Base-by-base conservation (phyloP, 306 rosid genomes). In the Sesbania bispinosa region DNA sequence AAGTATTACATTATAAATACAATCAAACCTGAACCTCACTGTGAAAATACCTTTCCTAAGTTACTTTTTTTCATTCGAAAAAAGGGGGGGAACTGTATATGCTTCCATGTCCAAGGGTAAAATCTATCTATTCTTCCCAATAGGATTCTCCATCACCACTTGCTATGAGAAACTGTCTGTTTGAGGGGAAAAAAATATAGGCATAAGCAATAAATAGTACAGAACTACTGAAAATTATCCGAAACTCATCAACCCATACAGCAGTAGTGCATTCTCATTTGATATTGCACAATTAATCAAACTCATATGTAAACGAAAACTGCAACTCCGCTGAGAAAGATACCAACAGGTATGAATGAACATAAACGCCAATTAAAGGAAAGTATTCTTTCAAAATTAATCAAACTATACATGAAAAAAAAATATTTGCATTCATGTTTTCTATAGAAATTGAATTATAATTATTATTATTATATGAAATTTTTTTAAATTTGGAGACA, bases 111-210 rank as follows among this genome's bases (percentile, higher is more conserved):
- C 78, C 78, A 68, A 63, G 74, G 39, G 42, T 69, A 68, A 73
- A 82, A 55, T 48, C 71, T 82, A 74, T 41, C 74, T 77, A 69
- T 30, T 45, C 74, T 69, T 67, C 60, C 4, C 21, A 62, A 43
- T 7, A 67, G 47, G 29, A 55, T 57, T 67, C 74, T 78, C 60
- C 75, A 38, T 71, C 78, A 67, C 15, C 61, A 8, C 75, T 55
- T 48, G 77, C 80, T 77, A 82, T 50, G 83, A 82, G 75, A 69
- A 82, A 74, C 83, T 78, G 27, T 78, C 86, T 78, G 83, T 55
- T 15, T 20, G 14, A 10, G 38, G 6, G 0, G 61, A 50, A 41
- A 51, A 30, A 41, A 41, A 16, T 55, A 68, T 16, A 51, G 6
- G 38, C 59, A 54, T 14, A 3, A 55, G 4, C 35, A 48, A 66